Evolutionary conservation across 306 rosid species (phyloP), one percentile per base, ranked within the genome.

Genomic region (Arachis hypogaea): DNA sequence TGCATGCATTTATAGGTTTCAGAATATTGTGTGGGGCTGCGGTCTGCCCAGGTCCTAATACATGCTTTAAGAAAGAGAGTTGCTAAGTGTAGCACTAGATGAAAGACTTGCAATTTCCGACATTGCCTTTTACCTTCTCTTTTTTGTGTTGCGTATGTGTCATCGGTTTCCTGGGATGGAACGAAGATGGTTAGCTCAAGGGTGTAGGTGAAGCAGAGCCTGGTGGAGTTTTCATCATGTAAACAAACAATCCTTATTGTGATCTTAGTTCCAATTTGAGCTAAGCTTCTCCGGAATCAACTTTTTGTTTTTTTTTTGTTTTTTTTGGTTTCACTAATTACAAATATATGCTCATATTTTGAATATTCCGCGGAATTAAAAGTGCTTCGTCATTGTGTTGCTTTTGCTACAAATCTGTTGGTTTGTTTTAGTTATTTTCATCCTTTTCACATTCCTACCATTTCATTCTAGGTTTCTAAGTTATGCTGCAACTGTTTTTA

Each of bases 391-490:
- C 71, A n/a, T 41, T 60, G 59, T 56, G 51, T 11, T 47, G 64
- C 40, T 11, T 75, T 63, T 62, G 75, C 73, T 47, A 55, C 51
- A 51, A 11, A 16, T 72, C 43, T 51, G 30, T 55, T 71, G 76
- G 12, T 42, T 69, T 50, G 50, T 43, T 74, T 55, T 2, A 38
- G 58, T 45, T 49, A 45, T 50, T 33, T 33, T 33, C 38, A 33
- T 2, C 38, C 18, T 46, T 81, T 55, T 50, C 51, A 18, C 28
- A 11, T 51, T 76, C 9, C 57, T 40, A 38, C 11, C 59, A 28
- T 80, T 59, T 61, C 47, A 5, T 68, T 74, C 58, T 4, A 9
- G 41, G 36, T 77, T 66, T 72, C 6, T 7, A 54, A 61, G 14
- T 50, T 52, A 29, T 64, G 47, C 29, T 49, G 70, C 49, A 16